Percentiles rank a stretch among this genome's conserved stretches.
phyloP scores from a whole-genome alignment of 805 yeast species.

The Teunomyces barrocoloradensis region DNA sequence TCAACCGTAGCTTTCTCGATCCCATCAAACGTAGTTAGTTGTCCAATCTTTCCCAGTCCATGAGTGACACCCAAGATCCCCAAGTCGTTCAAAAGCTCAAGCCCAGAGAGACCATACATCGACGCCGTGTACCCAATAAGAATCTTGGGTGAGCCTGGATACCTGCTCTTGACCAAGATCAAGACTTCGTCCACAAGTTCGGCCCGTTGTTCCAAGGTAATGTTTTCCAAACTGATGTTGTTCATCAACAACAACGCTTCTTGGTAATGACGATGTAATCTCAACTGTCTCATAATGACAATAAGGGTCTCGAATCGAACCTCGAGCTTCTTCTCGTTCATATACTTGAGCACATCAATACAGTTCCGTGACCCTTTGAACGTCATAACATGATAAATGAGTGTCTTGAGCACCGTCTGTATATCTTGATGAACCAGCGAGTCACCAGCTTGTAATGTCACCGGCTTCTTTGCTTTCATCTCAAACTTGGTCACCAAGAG shows the following conservation, averaged over 20 bases:
- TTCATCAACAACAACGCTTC: conserved; percentile 37
- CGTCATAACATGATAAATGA: conserved; percentile 33
- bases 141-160: conserved; percentile 30
- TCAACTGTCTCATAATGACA: conserved; percentile 28
- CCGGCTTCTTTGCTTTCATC: conserved; percentile 13
- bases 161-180: conserved; percentile 27
- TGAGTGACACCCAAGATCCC: conserved; percentile 24
- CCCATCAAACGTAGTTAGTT: conserved; percentile 9
- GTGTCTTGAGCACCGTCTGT: conserved; percentile 25
- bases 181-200: conserved; percentile 30
- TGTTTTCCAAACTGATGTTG: conserved; percentile 21
- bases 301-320: conserved; percentile 24
- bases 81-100: conserved; percentile 24
- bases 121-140: conserved; percentile 36
- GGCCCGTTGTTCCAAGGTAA: conserved; percentile 16
- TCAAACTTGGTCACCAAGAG: conserved; percentile 40
- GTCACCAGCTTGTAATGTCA: neutral
- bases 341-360: conserved; percentile 30
- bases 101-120: conserved; percentile 17
- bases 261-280: conserved; percentile 25
- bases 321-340: conserved; percentile 24
- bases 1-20: conserved; percentile 35
- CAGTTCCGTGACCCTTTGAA: conserved; percentile 37
- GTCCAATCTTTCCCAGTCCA: conserved; percentile 18
- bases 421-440: conserved; percentile 18